Evolutionary conservation across 768 basidiomycete species (phyloP).

Genomic region (Collybiopsis confluens): DNA sequence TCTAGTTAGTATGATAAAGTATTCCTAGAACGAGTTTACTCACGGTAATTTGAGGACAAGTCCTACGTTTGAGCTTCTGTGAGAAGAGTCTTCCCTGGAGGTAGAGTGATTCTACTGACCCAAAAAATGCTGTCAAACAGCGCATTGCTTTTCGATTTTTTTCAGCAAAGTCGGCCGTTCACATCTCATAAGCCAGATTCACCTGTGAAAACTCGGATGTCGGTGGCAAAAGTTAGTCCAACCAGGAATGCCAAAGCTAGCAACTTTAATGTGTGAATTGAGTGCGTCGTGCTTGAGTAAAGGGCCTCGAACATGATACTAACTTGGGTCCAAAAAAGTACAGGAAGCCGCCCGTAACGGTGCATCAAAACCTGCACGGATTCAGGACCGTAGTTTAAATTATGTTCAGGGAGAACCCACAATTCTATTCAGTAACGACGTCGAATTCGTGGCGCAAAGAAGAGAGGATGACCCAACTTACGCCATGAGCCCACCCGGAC

Average conservation of each 20-base stretch:
- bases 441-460: not conserved
- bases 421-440: not conserved
- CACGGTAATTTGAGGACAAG: conserved; percentile 58
- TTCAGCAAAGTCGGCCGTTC: not conserved
- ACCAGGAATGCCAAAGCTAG: conserved; percentile 53
- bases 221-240: conserved; percentile 54
- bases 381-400: not conserved
- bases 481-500: conserved; percentile 54
- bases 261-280: conserved; percentile 27
- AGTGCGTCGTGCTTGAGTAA: not conserved
- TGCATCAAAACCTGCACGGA: conserved; percentile 46
- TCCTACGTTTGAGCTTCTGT: conserved; percentile 22
- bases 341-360: conserved; percentile 57
- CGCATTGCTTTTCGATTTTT: conserved; percentile 38
- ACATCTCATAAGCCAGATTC: conserved; percentile 9
- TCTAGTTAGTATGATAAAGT: no score
- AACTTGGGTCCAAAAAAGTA: conserved; percentile 71
- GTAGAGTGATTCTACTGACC: conserved; percentile 24
- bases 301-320: conserved; percentile 1
- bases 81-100: not conserved
- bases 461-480: not conserved
- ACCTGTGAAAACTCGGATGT: conserved; percentile 54
- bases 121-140: conserved; percentile 57
- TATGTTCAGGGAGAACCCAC: not conserved
- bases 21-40: conserved; percentile 17